Conservation (phyloP, 108 stramenopile species). For the Cylindrotheca fusiformis region DNA sequence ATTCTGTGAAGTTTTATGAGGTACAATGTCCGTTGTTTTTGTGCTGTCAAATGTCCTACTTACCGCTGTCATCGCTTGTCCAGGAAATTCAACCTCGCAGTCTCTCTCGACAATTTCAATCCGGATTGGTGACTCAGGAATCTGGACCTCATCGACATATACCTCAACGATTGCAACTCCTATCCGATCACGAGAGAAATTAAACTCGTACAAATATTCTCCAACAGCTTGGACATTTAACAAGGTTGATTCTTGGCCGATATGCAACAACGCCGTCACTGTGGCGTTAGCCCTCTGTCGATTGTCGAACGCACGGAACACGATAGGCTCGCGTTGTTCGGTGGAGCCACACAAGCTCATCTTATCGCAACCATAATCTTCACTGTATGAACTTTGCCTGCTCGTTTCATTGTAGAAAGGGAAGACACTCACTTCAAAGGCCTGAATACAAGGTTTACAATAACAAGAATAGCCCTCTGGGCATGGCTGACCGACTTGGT, state of each 20-base stretch:
- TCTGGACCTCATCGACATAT: conserved; percentile 22
- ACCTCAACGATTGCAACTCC: conserved; percentile 25
- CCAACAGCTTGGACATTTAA: not conserved
- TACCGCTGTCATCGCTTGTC: not conserved
- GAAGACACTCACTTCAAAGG: not conserved
- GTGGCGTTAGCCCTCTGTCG: not conserved
- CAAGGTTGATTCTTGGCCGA: not conserved
- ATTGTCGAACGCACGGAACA: conserved; percentile 21
- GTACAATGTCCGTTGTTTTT: too few relatives aligned
- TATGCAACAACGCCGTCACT: not conserved
- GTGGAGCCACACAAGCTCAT: conserved; percentile 24
- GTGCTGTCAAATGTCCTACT: too few relatives aligned
- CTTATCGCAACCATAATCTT: conserved; percentile 23
- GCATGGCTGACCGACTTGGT: conserved; percentile 13
- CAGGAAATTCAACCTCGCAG: not conserved
- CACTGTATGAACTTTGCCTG: not conserved
- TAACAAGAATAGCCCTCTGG: not conserved
- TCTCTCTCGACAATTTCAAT: conserved; percentile 15
- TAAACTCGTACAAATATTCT: conserved; percentile 14
- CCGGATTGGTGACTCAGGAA: conserved; percentile 31
- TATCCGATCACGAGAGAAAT: conserved; percentile 1
- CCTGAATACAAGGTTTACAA: not conserved
- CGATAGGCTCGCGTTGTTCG: conserved; percentile 2
- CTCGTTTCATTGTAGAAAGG: not conserved
- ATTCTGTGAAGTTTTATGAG: not conserved